These are phyloP conservation scores for Clonostachys rhizophaga DNA, from an alignment of 2,329 filamentous ascomycete genomes.

Conservation along the genomic window DNA sequence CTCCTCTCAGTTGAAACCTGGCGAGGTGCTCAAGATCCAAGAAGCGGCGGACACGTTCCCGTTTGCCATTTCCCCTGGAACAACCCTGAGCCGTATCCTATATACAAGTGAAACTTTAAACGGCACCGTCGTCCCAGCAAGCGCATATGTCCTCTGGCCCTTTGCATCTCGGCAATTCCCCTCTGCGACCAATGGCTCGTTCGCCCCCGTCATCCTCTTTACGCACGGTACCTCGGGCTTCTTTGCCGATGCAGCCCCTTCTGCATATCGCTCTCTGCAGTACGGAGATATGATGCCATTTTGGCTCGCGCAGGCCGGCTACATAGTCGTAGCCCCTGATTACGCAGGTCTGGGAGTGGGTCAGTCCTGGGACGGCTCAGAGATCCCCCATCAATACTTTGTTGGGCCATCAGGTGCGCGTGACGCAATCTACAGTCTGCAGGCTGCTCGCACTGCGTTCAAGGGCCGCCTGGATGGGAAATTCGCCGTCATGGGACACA, in stretches of 20 bases:
- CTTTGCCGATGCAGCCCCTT: conserved; percentile 27
- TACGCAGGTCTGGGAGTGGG: conserved; percentile 35
- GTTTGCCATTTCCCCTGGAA: conserved; percentile 1
- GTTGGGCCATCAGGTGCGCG: conserved; percentile 25
- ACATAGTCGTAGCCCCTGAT: conserved; percentile 37
- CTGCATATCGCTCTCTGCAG: conserved; percentile 26
- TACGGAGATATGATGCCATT: conserved; percentile 29
- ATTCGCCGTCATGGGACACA: conserved; percentile 38
- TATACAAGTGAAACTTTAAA: neutral
- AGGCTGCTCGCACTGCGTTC: conserved; percentile 33
- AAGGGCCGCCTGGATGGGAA: conserved; percentile 15
- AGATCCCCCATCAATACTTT: conserved; percentile 33
- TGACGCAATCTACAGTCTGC: conserved; percentile 33
- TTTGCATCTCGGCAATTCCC: neutral
- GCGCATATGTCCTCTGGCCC: neutral
- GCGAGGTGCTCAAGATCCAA: conserved; percentile 7
- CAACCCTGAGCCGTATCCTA: neutral
- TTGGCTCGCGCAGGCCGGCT: conserved; percentile 28
- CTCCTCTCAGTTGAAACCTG: conserved; percentile 1
- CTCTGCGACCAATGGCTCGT: neutral
- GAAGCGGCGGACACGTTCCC: conserved; percentile 2
- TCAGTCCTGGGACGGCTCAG: conserved; percentile 19
- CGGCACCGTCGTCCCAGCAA: neutral
- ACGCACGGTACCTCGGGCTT: conserved; percentile 37
- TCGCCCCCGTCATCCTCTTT: conserved; percentile 26